These are phyloP conservation scores for Oryza officinalis DNA, from an alignment of 176 grass and related monocot genomes.

Conservation along the genomic window DNA sequence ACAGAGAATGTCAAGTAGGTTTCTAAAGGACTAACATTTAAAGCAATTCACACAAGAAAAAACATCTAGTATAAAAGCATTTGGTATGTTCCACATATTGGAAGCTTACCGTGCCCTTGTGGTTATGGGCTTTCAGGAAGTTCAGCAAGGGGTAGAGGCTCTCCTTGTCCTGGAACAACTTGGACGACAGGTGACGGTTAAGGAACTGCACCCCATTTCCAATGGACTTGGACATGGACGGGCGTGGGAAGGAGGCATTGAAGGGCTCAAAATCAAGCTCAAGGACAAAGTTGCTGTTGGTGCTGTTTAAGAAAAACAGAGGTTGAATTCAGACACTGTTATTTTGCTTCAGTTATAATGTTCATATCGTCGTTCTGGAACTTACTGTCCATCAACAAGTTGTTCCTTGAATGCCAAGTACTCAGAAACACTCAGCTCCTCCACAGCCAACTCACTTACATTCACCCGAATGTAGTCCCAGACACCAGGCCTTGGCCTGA, in stretches of 20 bases:
- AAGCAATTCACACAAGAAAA: constrained; percentile 6
- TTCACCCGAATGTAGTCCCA: constrained; percentile 98
- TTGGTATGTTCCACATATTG: neutral
- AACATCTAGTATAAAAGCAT: neutral
- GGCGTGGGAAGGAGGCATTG: constrained; percentile 93
- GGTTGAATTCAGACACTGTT: constrained; percentile 17
- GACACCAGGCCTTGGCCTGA: constrained; percentile 95
- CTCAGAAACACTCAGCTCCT: constrained; percentile 81
- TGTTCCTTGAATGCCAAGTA: constrained; percentile 97
- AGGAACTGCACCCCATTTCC: constrained; percentile 98
- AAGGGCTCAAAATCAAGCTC: constrained; percentile 99
- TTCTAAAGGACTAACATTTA: neutral
- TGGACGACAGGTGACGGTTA: constrained; percentile 95
- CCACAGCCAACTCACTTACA: constrained; percentile 83
- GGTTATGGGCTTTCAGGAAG: constrained; percentile 83
- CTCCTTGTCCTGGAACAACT: constrained; percentile 99
- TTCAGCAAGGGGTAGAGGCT: constrained; percentile 84
- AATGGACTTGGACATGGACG: constrained; percentile 94
- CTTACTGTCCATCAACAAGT: constrained; percentile 84
- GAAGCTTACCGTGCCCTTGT: constrained; percentile 79
- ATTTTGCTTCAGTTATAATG: constrained; percentile 21
- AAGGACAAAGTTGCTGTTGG: constrained; percentile 64
- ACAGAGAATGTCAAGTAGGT: neutral
- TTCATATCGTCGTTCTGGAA: neutral
- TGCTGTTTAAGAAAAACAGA: constrained; percentile 36